Evolutionary conservation across 768 basidiomycete genomes (phyloP), one percentile per base, ranked within the genome.

Genomic region (Omphalotus guepiniiformis): DNA sequence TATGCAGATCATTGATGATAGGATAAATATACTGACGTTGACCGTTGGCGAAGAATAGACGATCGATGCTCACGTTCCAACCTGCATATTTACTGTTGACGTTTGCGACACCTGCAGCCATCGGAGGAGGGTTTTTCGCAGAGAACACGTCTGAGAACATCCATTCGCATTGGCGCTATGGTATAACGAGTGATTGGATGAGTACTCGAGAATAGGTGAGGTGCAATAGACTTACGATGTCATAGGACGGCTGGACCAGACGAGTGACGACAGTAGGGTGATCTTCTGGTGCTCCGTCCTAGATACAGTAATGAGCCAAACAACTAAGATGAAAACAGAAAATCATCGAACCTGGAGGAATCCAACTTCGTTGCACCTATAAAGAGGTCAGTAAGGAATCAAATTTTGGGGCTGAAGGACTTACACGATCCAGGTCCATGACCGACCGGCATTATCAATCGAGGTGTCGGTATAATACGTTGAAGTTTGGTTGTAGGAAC

Each of bases 401-500:
- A n/a, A n/a, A 47, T 35, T n/a, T 1, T 18, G 34, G 15, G 47
- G 2, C 6, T 4, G 15, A 13, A 29, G 13, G 22, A 58, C 74
- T 48, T 63, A 75, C 82, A 82, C 76, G 56, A 85, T 78, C 86
- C 86, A 88, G 48, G 67, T 63, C 85, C 85, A 89, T 3, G 85
- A 85, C 19, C 86, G 75, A 3, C 50, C 53, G 0, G 68, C 48
- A 50, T 88, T 80, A 59, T 85, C 65, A 29, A 88, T 62, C 4
- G 68, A 61, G 2, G 69, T 80, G 51, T 82, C 65, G 11, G 80
- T 82, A 65, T 71, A 88, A 59, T 55, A 76, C 0, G 60, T 21
- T 29, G 64, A 62, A 1, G 64, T 61, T 3, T 65, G 49, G 50
- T 78, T 59, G 47, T 75, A 76, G 3, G 65, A 67, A 3, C 71